Evolutionary conservation across 1,139 yeast species (phyloP), one percentile per base, ranked within the genome.

Genomic region (Groenewaldozyma auringiensis): DNA sequence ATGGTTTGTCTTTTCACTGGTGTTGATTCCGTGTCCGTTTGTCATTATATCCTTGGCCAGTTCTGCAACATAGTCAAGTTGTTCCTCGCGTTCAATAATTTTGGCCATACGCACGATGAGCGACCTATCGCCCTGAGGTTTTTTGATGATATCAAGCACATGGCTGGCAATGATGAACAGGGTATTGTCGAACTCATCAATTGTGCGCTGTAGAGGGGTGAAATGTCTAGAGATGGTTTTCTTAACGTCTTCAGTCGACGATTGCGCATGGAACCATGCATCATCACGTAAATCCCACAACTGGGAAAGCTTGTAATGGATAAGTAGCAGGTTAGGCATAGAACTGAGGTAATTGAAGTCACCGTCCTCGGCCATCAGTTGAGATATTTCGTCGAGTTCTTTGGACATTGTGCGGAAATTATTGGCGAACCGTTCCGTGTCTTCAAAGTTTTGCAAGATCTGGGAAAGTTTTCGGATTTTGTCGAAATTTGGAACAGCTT

Each of bases 231-330:
- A 65, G 11, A 87, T 77, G 17, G 88, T 83, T 35, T 83, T 73
- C 55, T 79, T 75, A 18, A 82, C 78, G 62, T 89, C 96, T 40
- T 79, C 83, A 1, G 83, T 75, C 2, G 85, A 72, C 14, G 64
- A 64, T 14, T 37, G 17, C 2, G 82, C 74, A 56, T 81, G 74
- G 41, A 69, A 68, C 48, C 71, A 69, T 44, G 92, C 74, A 58
- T 81, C 85, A 53, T 92, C 97, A 51, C 75, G 78, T 53, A 89
- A 79, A 61, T 88, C 92, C 43, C 95, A 72, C 13, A 86, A 76
- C 58, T 75, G 77, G 37, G 81, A 81, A 50, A 89, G 69, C 49
- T 75, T 70, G 60, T 72, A 83, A 63, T 92, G 97, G 17, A 85
- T 78, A 31, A 71, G 63, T 44, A 87, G 68, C 34, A 92, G 63